Evolutionary conservation across 176 grass and related monocot species (phyloP).

Genomic region (Pontederia crassipes): DNA sequence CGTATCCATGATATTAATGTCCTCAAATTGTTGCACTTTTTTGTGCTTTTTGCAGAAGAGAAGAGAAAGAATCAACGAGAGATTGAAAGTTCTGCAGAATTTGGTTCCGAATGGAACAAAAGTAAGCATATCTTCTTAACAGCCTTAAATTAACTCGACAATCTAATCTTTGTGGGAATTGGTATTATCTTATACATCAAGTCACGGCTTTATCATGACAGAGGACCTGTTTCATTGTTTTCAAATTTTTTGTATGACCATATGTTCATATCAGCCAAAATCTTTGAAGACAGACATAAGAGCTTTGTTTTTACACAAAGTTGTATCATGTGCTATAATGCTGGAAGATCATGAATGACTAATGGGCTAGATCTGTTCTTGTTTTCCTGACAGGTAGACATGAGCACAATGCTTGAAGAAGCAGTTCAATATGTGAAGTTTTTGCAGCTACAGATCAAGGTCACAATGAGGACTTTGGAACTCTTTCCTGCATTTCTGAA

Average conservation of each 20-base stretch:
- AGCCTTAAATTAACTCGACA: neutral
- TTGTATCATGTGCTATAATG: no score
- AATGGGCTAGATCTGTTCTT: neutral
- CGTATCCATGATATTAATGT: constrained; percentile 11
- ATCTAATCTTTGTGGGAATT: neutral
- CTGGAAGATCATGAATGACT: no score
- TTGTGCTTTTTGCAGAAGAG: constrained; percentile 56
- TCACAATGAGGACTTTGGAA: constrained; percentile 8
- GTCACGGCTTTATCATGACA: neutral
- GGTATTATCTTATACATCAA: neutral
- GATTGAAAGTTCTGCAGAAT: constrained; percentile 61
- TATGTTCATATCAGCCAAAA: no score
- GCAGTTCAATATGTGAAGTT: constrained; percentile 80
- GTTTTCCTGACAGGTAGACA: constrained; percentile 40
- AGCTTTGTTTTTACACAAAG: no score
- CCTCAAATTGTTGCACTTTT: constrained; percentile 19
- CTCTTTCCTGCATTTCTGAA: neutral
- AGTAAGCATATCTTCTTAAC: constrained; percentile 34
- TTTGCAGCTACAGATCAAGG: constrained; percentile 84
- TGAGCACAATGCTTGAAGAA: constrained; percentile 95
- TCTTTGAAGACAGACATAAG: no score
- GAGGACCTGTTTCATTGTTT: constrained; percentile 5
- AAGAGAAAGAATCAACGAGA: constrained; percentile 80
- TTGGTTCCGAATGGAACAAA: constrained; percentile 86
- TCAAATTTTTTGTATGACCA: constrained; percentile 6